Evolutionary conservation across 2,329 filamentous ascomycete genomes (phyloP).

Genomic region (Trichoderma aggressivum): DNA sequence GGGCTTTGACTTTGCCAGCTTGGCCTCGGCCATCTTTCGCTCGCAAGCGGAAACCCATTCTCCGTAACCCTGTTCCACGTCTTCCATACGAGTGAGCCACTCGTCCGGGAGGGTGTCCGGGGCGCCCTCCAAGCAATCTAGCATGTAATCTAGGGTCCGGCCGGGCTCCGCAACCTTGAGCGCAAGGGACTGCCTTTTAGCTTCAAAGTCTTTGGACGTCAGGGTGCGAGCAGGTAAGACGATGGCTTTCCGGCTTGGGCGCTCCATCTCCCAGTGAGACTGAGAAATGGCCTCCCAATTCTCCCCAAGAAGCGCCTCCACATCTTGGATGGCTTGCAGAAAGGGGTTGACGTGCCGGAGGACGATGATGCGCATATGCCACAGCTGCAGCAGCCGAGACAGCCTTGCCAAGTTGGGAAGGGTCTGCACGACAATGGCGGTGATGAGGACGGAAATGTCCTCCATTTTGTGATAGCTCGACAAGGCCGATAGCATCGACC

Average conservation of each 20-base stretch:
- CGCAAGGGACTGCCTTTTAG: slow-evolving; percentile 63
- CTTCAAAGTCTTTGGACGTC: slow-evolving; percentile 47
- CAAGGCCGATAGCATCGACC: slow-evolving; percentile 38
- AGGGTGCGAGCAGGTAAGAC: slow-evolving; percentile 28
- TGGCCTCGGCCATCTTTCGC: slow-evolving; percentile 64
- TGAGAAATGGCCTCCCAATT: slow-evolving; percentile 62
- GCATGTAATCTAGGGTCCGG: slow-evolving; percentile 73
- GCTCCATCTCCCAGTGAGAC: slow-evolving; percentile 13
- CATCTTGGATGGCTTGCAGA: slow-evolving; percentile 62
- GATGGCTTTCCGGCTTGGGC: slow-evolving; percentile 11
- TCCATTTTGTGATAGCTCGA: slow-evolving; percentile 69
- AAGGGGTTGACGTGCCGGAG: slow-evolving; percentile 70
- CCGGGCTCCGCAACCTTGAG: slow-evolving; percentile 68
- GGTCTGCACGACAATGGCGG: slow-evolving; percentile 84
- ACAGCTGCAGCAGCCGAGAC: slow-evolving; percentile 68
- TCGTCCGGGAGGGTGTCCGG: slow-evolving; percentile 78
- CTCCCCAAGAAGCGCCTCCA: slow-evolving; percentile 60
- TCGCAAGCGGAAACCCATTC: slow-evolving; percentile 80
- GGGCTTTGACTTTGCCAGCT: slow-evolving; percentile 41
- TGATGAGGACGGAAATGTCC: slow-evolving; percentile 86
- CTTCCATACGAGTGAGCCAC: slow-evolving; percentile 87
- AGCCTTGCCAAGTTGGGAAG: slow-evolving; percentile 77
- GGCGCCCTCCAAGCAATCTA: slow-evolving; percentile 80
- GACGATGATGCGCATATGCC: slow-evolving; percentile 73
- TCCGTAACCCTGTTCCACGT: slow-evolving; percentile 71